Conservation (phyloP, 2,329 filamentous ascomycete genomes). For the Ascochyta clinopodiicola region DNA sequence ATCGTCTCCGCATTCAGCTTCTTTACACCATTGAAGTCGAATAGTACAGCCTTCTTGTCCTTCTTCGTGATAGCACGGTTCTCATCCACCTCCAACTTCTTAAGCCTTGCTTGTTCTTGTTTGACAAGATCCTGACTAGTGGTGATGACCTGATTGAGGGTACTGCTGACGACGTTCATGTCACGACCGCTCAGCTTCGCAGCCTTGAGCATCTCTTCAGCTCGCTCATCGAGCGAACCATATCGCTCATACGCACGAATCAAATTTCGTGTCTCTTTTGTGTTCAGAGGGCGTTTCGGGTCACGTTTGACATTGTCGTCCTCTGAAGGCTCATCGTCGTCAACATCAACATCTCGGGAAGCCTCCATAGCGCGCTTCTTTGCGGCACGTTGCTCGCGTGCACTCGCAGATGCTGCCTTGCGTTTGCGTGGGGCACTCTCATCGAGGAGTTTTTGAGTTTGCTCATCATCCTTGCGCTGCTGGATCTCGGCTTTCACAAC, state of each 20-base stretch:
- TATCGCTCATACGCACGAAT: conserved; percentile 90
- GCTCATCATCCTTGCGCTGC: conserved; percentile 80
- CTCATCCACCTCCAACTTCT: conserved; percentile 69
- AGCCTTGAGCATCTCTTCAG: conserved; percentile 85
- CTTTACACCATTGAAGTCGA: conserved; percentile 91
- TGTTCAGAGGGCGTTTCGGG: conserved; percentile 85
- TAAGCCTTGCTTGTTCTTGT: conserved; percentile 71
- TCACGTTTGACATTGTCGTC: conserved; percentile 67
- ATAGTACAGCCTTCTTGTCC: conserved; percentile 94
- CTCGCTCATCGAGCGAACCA: conserved; percentile 86
- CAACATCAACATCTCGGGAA: conserved; percentile 66
- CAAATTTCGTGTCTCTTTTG: conserved; percentile 92
- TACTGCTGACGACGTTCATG: conserved; percentile 75
- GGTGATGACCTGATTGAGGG: conserved; percentile 79
- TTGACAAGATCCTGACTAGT: conserved; percentile 73
- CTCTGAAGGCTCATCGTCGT: conserved; percentile 58
- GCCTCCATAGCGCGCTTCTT: conserved; percentile 75
- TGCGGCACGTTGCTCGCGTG: conserved; percentile 68
- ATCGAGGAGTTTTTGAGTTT: conserved; percentile 80
- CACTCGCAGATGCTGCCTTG: conserved; percentile 67
- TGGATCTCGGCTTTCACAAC: conserved; percentile 90
- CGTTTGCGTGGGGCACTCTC: conserved; percentile 82
- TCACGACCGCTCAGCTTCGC: conserved; percentile 86
- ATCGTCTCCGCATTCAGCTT: conserved; percentile 96
- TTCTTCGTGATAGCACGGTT: conserved; percentile 92